These are phyloP conservation scores for Letharia columbiana DNA, from an alignment of 495 filamentous ascomycete species.

Conservation along the genomic window DNA sequence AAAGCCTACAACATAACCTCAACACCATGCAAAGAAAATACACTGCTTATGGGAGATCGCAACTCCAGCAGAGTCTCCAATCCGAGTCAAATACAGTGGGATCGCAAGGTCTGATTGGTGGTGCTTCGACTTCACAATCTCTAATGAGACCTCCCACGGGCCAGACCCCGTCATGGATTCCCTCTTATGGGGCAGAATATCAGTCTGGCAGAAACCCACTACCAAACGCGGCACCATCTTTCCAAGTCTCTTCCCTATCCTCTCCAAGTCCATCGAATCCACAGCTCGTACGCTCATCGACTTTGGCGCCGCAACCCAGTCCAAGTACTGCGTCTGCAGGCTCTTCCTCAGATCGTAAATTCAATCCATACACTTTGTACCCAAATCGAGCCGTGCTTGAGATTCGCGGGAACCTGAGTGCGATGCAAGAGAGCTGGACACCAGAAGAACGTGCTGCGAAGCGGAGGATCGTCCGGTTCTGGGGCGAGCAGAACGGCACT, in stretches of 20 bases:
- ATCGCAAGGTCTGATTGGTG: constrained; percentile 31
- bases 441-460: constrained; percentile 66
- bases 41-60: constrained; percentile 15
- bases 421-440: constrained; percentile 74
- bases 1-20: constrained; percentile 36
- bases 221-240: constrained; percentile 29
- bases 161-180: constrained; percentile 39
- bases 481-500: constrained; percentile 64
- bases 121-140: constrained; percentile 28
- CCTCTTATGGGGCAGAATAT: constrained; percentile 32
- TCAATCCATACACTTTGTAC: constrained; percentile 78
- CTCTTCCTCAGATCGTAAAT: constrained; percentile 36
- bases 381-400: constrained; percentile 79
- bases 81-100: constrained; percentile 24
- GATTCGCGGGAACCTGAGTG: constrained; percentile 71
- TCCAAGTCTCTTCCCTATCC: constrained; percentile 32
- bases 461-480: constrained; percentile 79
- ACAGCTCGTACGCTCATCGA: constrained; percentile 76
- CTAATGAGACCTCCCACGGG: constrained; percentile 37
- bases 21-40: constrained; percentile 26
- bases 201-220: constrained; percentile 30
- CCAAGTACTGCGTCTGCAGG: constrained; percentile 33
- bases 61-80: constrained; percentile 16
- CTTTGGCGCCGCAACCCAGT: constrained; percentile 51
- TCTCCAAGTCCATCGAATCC: constrained; percentile 48